phyloP scores from a whole-genome alignment of 2,329 filamentous ascomycete species.

The Pochonia chlamydosporia region DNA sequence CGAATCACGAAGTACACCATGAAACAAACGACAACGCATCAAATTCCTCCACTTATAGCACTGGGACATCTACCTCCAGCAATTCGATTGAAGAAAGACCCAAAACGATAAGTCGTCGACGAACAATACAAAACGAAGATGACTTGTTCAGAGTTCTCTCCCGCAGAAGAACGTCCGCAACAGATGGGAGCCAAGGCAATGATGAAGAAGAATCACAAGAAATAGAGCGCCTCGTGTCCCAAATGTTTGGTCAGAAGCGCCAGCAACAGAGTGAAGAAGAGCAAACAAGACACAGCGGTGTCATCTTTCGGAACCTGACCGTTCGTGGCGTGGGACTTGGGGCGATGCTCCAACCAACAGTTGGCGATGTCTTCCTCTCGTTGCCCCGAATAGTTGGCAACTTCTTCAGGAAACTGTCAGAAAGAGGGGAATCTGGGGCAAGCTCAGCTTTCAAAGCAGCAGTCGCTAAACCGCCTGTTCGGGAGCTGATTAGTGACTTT shows the following conservation, averaged over 20 bases:
- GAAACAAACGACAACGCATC: too few relatives aligned
- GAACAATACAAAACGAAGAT: conserved; percentile 37
- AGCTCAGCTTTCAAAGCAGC: conserved; percentile 39
- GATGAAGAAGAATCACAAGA: conserved; percentile 40
- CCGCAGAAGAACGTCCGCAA: conserved; percentile 37
- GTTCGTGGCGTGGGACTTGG: conserved; percentile 66
- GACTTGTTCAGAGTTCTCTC: conserved; percentile 45
- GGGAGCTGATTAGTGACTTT: conserved; percentile 59
- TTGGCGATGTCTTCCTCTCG: conserved; percentile 60
- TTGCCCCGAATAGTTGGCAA: conserved; percentile 40
- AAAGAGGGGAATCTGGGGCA: too few relatives aligned
- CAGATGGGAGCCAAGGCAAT: conserved; percentile 22
- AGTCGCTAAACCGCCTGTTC: conserved; percentile 49
- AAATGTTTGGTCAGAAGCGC: conserved; percentile 62
- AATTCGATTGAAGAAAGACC: conserved; percentile 2
- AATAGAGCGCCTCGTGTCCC: conserved; percentile 58
- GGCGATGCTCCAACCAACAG: conserved; percentile 44
- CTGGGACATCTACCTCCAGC: too few relatives aligned
- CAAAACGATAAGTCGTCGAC: conserved; percentile 14
- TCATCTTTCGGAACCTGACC: conserved; percentile 64
- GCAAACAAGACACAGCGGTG: conserved; percentile 62
- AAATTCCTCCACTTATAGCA: too few relatives aligned
- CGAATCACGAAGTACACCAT: too few relatives aligned
- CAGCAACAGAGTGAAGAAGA: conserved; percentile 64
- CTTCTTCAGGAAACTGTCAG: conserved; percentile 34